Percentiles rank a stretch among this genome's conserved stretches.
phyloP scores from a whole-genome alignment of 768 basidiomycete genomes.

The Termitomyces sp. region DNA sequence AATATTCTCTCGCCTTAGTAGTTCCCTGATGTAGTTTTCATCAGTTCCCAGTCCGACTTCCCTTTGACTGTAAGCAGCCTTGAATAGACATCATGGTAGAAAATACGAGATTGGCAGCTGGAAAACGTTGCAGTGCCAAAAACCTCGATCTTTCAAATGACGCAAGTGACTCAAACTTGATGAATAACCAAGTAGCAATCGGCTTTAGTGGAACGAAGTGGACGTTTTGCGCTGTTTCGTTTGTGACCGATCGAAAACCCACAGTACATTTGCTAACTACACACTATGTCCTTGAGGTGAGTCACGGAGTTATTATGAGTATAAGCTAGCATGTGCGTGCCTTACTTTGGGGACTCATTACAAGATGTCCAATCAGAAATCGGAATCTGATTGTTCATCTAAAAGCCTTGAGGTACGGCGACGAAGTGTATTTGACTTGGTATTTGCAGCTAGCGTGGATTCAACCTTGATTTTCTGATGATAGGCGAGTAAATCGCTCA shows the following conservation, averaged over 20 bases:
- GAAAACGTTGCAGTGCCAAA: neutral
- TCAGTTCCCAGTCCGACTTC: constrained; percentile 59
- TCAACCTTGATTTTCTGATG: constrained; percentile 26
- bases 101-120: neutral
- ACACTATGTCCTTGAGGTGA: neutral
- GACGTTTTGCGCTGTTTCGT: neutral
- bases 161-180: neutral
- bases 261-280: no score
- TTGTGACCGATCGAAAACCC: no score
- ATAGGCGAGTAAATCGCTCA: neutral
- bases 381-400: constrained; percentile 26
- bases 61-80: constrained; percentile 46
- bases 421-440: constrained; percentile 30
- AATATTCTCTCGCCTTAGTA: constrained; percentile 29
- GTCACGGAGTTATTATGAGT: neutral
- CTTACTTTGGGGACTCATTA: neutral
- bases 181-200: neutral
- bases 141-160: neutral
- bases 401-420: constrained; percentile 40
- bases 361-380: constrained; percentile 2
- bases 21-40: constrained; percentile 61
- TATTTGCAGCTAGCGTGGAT: constrained; percentile 21
- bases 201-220: neutral
- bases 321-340: neutral
- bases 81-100: constrained; percentile 27